These are phyloP conservation scores for Fusarium humuli DNA, from an alignment of 2,329 filamentous ascomycete genomes.

Conservation along the genomic window DNA sequence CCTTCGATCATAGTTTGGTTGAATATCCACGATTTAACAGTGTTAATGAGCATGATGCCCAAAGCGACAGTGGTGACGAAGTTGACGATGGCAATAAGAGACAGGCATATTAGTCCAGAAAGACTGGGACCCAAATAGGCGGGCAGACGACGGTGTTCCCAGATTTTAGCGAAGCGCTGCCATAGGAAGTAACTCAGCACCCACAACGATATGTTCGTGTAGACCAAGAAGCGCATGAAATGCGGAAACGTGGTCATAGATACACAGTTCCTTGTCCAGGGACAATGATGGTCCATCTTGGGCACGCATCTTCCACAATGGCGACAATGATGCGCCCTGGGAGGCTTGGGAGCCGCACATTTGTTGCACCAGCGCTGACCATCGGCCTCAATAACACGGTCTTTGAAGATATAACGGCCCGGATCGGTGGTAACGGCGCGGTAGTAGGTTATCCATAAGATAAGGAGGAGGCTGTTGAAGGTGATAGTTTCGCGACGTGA, in stretches of 20 bases:
- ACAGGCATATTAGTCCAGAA: slow-evolving; percentile 69
- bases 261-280: slow-evolving; percentile 87
- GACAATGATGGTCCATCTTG: slow-evolving; percentile 89
- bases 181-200: slow-evolving; percentile 70
- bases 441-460: slow-evolving; percentile 78
- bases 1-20: slow-evolving; percentile 86
- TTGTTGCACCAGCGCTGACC: slow-evolving; percentile 76
- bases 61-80: slow-evolving; percentile 71
- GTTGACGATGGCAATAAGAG: slow-evolving; percentile 68
- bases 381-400: slow-evolving; percentile 51
- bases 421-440: slow-evolving; percentile 68
- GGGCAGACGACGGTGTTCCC: slow-evolving; percentile 73
- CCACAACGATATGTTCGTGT: slow-evolving; percentile 74
- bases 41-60: slow-evolving; percentile 72
- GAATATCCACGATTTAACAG: slow-evolving; percentile 69
- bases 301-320: slow-evolving; percentile 79
- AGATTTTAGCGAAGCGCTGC: slow-evolving; percentile 69
- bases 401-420: slow-evolving; percentile 63
- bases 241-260: slow-evolving; percentile 85
- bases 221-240: slow-evolving; percentile 82
- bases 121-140: slow-evolving; percentile 78
- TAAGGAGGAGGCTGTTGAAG: slow-evolving; percentile 74
- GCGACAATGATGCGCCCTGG: slow-evolving; percentile 84
- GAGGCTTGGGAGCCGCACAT: slow-evolving; percentile 79
- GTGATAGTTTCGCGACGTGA: slow-evolving; percentile 65